Base-by-base conservation (phyloP, 2,329 filamentous ascomycete species). In the Talaromyces sp. region DNA sequence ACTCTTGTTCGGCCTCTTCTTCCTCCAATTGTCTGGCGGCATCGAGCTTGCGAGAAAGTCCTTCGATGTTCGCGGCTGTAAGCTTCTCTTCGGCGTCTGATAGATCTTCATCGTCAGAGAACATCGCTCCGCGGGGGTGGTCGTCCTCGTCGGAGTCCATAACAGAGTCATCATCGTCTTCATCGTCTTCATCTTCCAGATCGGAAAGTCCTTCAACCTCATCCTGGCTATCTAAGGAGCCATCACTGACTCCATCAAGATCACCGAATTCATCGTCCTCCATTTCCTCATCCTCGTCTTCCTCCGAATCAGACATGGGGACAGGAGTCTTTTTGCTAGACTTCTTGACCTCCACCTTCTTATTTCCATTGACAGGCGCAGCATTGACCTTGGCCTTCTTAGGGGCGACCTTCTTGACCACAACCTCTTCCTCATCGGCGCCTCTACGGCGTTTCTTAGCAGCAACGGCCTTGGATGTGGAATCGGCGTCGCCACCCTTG, bases 11-110 rank as follows among this genome's bases (percentile, higher is more conserved):
- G 20, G 90, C 91, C 57, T 92, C 90, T 20, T 86, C 91, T 16
- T 87, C 90, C 58, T 96, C 90, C 55, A 88, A 82, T 40, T 89
- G 88, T 67, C 83, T 79, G 68, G 94, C 80, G 66, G 84, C 80
- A 70, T 99, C 93, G 52, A 99, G 76, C 72, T 91, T 93, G 64
- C 86, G 82, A 50, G 93, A 92, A 51, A 99, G 78, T 53, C 94
- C 94, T 65, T 88, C 94, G 58, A 99, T 97, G 73, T 99, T 99
- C 57, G 94, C 94, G 1, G 92, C 92, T 47, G 91, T 99, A 62
- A 99, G 82, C 70, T 87, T 88, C 75, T 97, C 92, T 75, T 96
- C 91, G 4, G 86, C 87, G 64, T 95, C 91, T 1, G 89, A 92
- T 47, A 91, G 87, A 60, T 93, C 90, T 64, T 95, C 91, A 67